A percentile compares a stretch with the other conserved stretches of the same genome.
phyloP scores from a whole-genome alignment of 495 filamentous ascomycete species.

The Sporormia fimetaria region DNA sequence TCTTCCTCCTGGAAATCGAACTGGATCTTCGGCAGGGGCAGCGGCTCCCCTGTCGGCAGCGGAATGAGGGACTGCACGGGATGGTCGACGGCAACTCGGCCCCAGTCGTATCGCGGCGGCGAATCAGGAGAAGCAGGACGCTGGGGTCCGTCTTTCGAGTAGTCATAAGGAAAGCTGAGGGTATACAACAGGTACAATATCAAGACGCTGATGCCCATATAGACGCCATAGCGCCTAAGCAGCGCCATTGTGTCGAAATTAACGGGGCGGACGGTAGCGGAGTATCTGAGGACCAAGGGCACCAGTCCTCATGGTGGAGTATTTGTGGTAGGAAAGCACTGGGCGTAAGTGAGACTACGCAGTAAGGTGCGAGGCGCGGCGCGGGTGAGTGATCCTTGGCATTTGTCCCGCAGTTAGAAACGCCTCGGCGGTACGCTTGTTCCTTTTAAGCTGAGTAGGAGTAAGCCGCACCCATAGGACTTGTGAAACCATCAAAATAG shows the following conservation, averaged over 20 bases:
- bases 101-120: conserved; percentile 12
- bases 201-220: conserved; percentile 9
- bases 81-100: conserved; percentile 13
- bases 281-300: too few relatives aligned
- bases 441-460: too few relatives aligned
- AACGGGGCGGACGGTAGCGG: too few relatives aligned
- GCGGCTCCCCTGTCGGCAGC: conserved; percentile 17
- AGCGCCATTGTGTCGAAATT: conserved; percentile 18
- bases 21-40: conserved; percentile 24
- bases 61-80: conserved; percentile 16
- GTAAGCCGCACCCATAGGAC: too few relatives aligned
- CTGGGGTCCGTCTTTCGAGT: neutral
- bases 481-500: too few relatives aligned
- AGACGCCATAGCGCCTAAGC: conserved; percentile 18
- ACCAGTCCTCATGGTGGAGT: too few relatives aligned
- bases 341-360: too few relatives aligned
- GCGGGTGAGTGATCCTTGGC: too few relatives aligned
- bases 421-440: too few relatives aligned
- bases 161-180: conserved; percentile 19
- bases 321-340: too few relatives aligned
- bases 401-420: too few relatives aligned
- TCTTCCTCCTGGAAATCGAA: conserved; percentile 26
- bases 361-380: too few relatives aligned
- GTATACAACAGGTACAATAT: conserved; percentile 20
- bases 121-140: neutral